Evolutionary conservation across 1,284 basidiomycete species (phyloP).

Genomic region (Naganishia sp.): DNA sequence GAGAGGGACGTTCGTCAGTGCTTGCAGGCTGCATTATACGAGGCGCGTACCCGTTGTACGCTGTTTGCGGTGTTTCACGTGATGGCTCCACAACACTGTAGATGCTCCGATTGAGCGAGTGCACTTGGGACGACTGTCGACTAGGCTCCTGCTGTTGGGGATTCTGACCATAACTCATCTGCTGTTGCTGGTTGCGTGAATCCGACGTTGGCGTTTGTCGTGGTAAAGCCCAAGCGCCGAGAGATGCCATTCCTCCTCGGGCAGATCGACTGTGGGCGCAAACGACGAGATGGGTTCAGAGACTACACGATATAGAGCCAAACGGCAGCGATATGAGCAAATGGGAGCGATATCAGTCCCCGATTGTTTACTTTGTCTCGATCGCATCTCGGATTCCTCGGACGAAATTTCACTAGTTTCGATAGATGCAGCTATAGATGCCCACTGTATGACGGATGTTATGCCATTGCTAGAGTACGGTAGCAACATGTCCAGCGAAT

Average conservation of each 20-base stretch:
- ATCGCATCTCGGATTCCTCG: not conserved
- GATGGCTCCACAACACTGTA: not conserved
- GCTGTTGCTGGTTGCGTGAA: constrained; percentile 13
- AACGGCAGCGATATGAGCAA: not conserved
- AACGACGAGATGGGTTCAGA: not conserved
- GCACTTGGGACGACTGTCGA: not conserved
- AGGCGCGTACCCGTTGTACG: constrained; percentile 11
- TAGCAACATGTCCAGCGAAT: constrained; percentile 10
- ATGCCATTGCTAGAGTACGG: not conserved
- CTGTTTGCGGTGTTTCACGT: not conserved
- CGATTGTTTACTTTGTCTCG: constrained; percentile 25
- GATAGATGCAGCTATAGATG: not conserved
- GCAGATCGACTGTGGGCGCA: not conserved
- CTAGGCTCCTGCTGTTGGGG: constrained; percentile 16
- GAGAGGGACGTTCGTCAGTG: no score
- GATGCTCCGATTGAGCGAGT: constrained; percentile 12
- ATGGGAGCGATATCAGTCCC: not conserved
- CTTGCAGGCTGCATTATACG: no score
- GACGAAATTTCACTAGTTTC: constrained; percentile 11
- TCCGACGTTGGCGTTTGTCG: constrained; percentile 8
- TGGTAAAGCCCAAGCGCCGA: constrained; percentile 15
- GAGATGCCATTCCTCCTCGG: constrained; percentile 3
- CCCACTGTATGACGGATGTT: not conserved
- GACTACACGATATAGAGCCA: not conserved
- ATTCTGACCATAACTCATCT: constrained; percentile 1